Percentiles rank a stretch among this genome's conserved stretches.
Conservation (phyloP, 2,329 filamentous ascomycete genomes). For the Monosporascus sp. region DNA sequence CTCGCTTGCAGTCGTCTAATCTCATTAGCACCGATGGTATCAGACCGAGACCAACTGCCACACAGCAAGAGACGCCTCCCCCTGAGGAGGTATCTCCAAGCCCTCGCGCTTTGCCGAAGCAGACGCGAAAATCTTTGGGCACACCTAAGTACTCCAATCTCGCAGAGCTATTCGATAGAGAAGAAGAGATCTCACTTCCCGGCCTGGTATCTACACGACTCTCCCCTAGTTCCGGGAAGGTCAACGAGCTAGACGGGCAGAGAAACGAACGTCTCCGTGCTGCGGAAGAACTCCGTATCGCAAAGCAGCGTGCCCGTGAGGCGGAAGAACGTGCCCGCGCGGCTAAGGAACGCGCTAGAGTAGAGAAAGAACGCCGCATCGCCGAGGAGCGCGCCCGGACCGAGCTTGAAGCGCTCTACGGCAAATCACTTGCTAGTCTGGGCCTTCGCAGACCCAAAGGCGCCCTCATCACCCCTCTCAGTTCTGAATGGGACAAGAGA, state of each 20-base stretch:
- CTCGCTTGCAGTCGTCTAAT: too few species aligned
- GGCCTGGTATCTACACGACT: conserved; percentile 9
- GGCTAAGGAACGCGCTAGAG: not conserved
- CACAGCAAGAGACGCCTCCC: not conserved
- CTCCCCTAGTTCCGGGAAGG: conserved; percentile 7
- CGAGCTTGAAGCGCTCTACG: not conserved
- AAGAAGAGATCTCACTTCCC: conserved; percentile 16
- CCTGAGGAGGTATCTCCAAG: not conserved
- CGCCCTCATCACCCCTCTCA: conserved; percentile 13
- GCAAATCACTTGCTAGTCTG: not conserved
- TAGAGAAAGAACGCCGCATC: conserved; percentile 1
- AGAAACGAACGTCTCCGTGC: conserved; percentile 5
- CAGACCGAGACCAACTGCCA: too few species aligned
- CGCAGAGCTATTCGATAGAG: conserved; percentile 18
- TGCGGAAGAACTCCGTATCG: conserved; percentile 1
- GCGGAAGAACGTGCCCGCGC: not conserved
- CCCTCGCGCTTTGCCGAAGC: too few species aligned
- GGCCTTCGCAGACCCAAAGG: conserved; percentile 17
- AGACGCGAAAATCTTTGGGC: not conserved
- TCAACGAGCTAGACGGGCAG: conserved; percentile 8
- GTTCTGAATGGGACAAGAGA: conserved; percentile 16
- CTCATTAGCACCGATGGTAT: too few species aligned
- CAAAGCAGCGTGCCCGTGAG: not conserved
- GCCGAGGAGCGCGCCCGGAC: conserved; percentile 6
- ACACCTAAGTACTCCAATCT: conserved; percentile 11